phyloP scores from a whole-genome alignment of 345 rosid species.

The Euclidium syriacum region DNA sequence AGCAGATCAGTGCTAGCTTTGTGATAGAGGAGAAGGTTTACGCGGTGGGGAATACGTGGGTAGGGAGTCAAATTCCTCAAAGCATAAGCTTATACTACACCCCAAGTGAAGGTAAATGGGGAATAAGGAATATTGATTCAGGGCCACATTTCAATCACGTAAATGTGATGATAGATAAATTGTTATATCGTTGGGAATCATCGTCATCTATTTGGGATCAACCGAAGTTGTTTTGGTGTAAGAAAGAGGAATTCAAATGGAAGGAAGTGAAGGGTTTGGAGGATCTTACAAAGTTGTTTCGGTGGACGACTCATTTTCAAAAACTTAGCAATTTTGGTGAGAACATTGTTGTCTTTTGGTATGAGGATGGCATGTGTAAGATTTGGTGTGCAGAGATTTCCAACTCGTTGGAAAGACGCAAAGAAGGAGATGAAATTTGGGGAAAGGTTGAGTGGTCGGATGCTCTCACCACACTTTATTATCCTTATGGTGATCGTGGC shows the following conservation, averaged over 20 bases:
- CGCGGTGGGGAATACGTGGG: too few relatives aligned
- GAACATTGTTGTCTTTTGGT: slow-evolving; percentile 65
- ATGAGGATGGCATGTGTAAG: slow-evolving; percentile 35
- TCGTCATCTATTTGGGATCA: slow-evolving; percentile 44
- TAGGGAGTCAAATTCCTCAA: too few relatives aligned
- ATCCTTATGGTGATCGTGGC: not conserved
- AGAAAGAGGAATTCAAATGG: slow-evolving; percentile 40
- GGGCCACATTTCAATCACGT: slow-evolving; percentile 13
- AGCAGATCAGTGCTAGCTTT: not conserved
- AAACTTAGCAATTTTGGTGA: slow-evolving; percentile 30
- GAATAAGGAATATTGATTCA: slow-evolving; percentile 47
- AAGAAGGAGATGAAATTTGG: slow-evolving; percentile 39
- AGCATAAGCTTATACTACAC: not conserved
- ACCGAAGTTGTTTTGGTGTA: slow-evolving; percentile 49
- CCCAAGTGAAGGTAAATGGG: slow-evolving; percentile 35
- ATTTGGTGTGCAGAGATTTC: slow-evolving; percentile 65
- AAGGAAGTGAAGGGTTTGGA: slow-evolving; percentile 45
- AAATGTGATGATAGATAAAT: slow-evolving; percentile 44
- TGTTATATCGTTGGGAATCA: too few relatives aligned
- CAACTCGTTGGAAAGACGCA: slow-evolving; percentile 37
- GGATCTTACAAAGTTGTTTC: too few relatives aligned
- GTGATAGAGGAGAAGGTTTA: slow-evolving; percentile 7
- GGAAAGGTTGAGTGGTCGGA: slow-evolving; percentile 49
- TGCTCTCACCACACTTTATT: not conserved
- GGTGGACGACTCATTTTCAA: too few relatives aligned